Conservation (phyloP, 495 filamentous ascomycete species). For the Penicillium paradoxum region DNA sequence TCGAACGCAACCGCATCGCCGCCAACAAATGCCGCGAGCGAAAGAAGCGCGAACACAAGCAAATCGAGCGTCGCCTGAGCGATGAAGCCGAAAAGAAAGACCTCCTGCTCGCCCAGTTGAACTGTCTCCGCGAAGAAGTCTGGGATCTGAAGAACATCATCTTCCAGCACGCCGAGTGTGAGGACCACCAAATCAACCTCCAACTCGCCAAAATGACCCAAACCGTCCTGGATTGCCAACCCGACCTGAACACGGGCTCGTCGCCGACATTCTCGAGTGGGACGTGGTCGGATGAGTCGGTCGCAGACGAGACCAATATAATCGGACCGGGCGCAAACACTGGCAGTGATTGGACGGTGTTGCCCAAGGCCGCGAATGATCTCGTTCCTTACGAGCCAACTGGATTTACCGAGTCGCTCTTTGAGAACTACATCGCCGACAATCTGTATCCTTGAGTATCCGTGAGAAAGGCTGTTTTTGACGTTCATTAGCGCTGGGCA, state of each 20-base stretch:
- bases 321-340: not conserved
- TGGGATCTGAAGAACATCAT: slow-evolving; percentile 24
- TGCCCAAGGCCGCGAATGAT: not conserved
- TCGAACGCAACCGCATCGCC: slow-evolving; percentile 25
- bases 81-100: slow-evolving; percentile 19
- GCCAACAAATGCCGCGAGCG: slow-evolving; percentile 26
- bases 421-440: slow-evolving; percentile 14
- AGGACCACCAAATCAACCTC: slow-evolving; percentile 18
- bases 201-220: slow-evolving; percentile 18
- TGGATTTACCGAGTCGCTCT: slow-evolving; percentile 9
- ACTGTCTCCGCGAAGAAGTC: slow-evolving; percentile 16
- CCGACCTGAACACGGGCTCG: not conserved
- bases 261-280: slow-evolving; percentile 10
- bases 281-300: slow-evolving; percentile 16
- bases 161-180: slow-evolving; percentile 21
- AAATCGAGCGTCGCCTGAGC: slow-evolving; percentile 13
- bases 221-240: not conserved
- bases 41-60: slow-evolving; percentile 19
- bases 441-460: slow-evolving; percentile 1
- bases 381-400: not conserved
- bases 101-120: slow-evolving; percentile 12
- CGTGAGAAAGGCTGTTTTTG: not conserved
- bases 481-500: not conserved
- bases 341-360: not conserved
- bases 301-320: not conserved